phyloP scores from a whole-genome alignment of 495 filamentous ascomycete genomes.

The Tuber umbilicatum region DNA sequence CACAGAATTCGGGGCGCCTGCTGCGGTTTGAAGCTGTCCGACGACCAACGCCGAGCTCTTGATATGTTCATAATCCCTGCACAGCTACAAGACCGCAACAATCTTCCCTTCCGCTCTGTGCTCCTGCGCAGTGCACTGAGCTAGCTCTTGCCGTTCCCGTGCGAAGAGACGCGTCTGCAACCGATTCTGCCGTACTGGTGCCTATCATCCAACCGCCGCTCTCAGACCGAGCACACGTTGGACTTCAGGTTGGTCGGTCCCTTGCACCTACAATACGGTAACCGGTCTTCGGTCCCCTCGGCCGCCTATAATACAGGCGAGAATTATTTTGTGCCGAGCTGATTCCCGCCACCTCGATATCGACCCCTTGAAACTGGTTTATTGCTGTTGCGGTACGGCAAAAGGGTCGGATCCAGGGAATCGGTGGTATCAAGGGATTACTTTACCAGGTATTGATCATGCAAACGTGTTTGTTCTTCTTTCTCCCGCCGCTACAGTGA shows the following conservation, averaged over 20 bases:
- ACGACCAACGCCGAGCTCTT: background rate
- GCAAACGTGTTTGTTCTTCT: constrained; percentile 24
- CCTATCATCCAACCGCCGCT: background rate
- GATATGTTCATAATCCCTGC: background rate
- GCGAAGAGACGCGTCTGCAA: background rate
- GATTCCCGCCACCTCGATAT: background rate
- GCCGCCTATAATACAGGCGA: background rate
- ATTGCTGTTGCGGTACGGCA: constrained; percentile 31
- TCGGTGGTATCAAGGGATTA: constrained; percentile 26
- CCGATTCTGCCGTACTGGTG: background rate
- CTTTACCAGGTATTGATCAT: constrained; percentile 26
- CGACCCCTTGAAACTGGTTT: constrained; percentile 15
- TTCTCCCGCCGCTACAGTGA: constrained; percentile 12
- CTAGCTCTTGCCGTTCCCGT: background rate
- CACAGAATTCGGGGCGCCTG: background rate
- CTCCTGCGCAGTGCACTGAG: background rate
- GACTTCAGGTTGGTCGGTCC: constrained; percentile 10
- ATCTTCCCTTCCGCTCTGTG: background rate
- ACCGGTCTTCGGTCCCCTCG: background rate
- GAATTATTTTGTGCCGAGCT: background rate
- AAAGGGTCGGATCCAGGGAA: constrained; percentile 27
- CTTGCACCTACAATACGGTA: background rate
- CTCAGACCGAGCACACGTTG: background rate
- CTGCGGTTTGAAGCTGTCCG: background rate
- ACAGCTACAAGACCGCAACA: background rate